Percentiles rank a stretch among this genome's conserved stretches.
Evolutionary conservation across 2,329 filamentous ascomycete species (phyloP).

Genomic region (Neonectria hederae): DNA sequence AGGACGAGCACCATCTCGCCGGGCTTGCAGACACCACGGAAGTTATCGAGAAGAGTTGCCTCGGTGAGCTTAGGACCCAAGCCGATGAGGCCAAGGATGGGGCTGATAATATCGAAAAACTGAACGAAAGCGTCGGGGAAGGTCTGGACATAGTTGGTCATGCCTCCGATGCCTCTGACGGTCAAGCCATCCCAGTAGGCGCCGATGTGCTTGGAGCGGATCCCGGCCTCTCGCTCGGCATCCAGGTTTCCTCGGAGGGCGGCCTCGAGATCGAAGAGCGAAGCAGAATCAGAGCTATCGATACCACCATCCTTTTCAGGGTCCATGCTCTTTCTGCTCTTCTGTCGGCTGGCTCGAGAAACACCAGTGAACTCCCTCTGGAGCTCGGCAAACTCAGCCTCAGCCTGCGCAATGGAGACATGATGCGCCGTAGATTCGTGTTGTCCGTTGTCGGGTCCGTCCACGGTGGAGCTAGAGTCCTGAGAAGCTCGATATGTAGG

Average conservation of each 20-base stretch:
- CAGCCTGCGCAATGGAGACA: slow-evolving; percentile 72
- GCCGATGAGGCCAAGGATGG: slow-evolving; percentile 70
- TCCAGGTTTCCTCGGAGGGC: slow-evolving; percentile 76
- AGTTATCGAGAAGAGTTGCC: slow-evolving; percentile 77
- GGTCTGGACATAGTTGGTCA: slow-evolving; percentile 76
- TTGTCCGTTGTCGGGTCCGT: slow-evolving; percentile 33
- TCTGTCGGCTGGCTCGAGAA: slow-evolving; percentile 59
- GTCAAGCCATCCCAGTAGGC: slow-evolving; percentile 82
- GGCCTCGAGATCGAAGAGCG: slow-evolving; percentile 77
- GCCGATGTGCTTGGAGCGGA: slow-evolving; percentile 81
- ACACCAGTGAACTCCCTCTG: slow-evolving; percentile 67
- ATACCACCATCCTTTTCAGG: slow-evolving; percentile 64
- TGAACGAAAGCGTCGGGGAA: slow-evolving; percentile 81
- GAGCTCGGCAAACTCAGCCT: slow-evolving; percentile 76
- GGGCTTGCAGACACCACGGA: slow-evolving; percentile 75
- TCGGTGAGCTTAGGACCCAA: slow-evolving; percentile 74
- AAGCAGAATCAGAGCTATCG: slow-evolving; percentile 55
- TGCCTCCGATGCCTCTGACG: slow-evolving; percentile 78
- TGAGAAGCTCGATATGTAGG: slow-evolving; percentile 34
- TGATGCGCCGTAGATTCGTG: slow-evolving; percentile 31
- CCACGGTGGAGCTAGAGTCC: slow-evolving; percentile 45
- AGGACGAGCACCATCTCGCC: slow-evolving; percentile 91
- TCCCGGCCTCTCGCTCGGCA: slow-evolving; percentile 79
- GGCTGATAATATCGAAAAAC: slow-evolving; percentile 79
- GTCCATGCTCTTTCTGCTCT: slow-evolving; percentile 53